Percentiles rank a stretch among this genome's conserved stretches.
Conservation (phyloP, 106 monocot species). For the Triglochin maritima region DNA sequence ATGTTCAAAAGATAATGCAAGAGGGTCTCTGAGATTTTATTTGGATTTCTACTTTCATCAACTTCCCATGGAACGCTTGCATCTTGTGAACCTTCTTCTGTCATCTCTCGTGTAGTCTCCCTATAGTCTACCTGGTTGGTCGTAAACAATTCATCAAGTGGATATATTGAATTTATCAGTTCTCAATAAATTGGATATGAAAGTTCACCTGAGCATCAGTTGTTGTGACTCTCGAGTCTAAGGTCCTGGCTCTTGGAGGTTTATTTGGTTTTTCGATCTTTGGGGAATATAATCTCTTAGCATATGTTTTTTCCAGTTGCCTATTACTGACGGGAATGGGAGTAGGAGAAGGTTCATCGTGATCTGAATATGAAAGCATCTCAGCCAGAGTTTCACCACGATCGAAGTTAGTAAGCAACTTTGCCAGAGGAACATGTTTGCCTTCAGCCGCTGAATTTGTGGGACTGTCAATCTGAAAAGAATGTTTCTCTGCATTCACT, state of each 20-base stretch:
- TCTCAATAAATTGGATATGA: background rate
- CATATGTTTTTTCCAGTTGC: background rate
- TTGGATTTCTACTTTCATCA: slow-evolving; percentile 6
- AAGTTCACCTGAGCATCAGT: slow-evolving; percentile 8
- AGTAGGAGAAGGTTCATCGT: background rate
- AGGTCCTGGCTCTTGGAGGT: slow-evolving; percentile 6
- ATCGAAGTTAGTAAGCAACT: background rate
- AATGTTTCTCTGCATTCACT: background rate
- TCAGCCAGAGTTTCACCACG: background rate
- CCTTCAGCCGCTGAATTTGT: background rate
- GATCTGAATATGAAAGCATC: background rate
- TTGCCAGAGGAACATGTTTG: background rate
- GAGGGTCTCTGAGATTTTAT: slow-evolving; percentile 53
- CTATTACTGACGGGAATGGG: background rate
- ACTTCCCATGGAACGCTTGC: background rate
- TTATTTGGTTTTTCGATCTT: slow-evolving; percentile 19
- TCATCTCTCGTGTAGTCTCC: background rate
- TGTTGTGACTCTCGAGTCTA: slow-evolving; percentile 1
- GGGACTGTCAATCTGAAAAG: background rate
- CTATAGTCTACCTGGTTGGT: background rate
- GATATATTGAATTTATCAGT: background rate
- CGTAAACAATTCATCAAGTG: background rate
- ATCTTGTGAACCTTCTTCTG: background rate
- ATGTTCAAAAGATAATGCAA: slow-evolving; percentile 51
- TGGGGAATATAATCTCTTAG: background rate